phyloP scores from a whole-genome alignment of 441 rosid genomes.

The Populus hybrid region DNA sequence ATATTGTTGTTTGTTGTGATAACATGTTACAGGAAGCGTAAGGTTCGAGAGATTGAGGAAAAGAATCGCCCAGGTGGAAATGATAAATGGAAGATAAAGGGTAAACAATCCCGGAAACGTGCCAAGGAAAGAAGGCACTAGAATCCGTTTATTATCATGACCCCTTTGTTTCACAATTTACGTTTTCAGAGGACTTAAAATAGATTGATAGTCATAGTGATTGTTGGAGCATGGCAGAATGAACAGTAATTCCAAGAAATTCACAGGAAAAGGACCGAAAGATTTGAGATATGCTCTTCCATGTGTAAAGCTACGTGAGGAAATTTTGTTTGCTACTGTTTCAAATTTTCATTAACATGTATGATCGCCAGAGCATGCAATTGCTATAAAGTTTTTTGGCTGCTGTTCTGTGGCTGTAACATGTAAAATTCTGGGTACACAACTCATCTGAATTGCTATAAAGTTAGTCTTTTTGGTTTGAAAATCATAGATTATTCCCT shows the following conservation, averaged over 20 bases:
- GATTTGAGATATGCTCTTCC: neutral
- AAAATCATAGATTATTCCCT: too few species aligned
- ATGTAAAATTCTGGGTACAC: neutral
- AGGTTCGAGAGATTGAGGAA: slow-evolving; percentile 67
- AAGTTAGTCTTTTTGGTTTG: too few species aligned
- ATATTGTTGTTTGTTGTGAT: neutral
- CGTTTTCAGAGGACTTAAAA: neutral
- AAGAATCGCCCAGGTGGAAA: slow-evolving; percentile 56
- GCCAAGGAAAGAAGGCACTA: slow-evolving; percentile 68
- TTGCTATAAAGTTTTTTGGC: neutral
- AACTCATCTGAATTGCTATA: neutral
- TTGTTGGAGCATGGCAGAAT: neutral
- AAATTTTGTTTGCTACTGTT: neutral
- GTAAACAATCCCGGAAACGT: slow-evolving; percentile 47
- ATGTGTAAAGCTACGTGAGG: neutral
- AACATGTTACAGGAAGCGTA: slow-evolving; percentile 62
- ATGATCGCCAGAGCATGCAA: neutral
- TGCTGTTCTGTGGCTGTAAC: neutral
- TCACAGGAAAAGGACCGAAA: neutral
- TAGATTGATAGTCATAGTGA: neutral
- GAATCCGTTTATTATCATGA: neutral
- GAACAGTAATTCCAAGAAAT: neutral
- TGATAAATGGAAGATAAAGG: slow-evolving; percentile 84
- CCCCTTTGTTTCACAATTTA: neutral
- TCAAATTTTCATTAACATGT: neutral